Percentiles rank a stretch among this genome's conserved stretches.
Evolutionary conservation across 495 filamentous ascomycete genomes (phyloP).

Genomic region (Polyplosphaeria fusca): DNA sequence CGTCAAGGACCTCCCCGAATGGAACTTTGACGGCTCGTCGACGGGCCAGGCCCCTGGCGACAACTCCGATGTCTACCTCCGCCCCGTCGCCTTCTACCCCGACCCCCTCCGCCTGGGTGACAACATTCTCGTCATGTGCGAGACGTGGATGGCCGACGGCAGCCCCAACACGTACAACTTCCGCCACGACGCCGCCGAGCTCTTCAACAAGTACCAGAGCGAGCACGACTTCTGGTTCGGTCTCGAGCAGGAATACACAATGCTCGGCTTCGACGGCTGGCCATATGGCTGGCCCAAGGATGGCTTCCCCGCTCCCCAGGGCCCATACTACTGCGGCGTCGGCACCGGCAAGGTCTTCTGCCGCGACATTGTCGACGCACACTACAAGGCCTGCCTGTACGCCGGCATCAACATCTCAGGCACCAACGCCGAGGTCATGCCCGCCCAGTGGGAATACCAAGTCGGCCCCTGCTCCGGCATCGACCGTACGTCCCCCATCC

Average conservation of each 20-base stretch:
- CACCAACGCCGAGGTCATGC: conserved; percentile 99
- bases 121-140: conserved; percentile 91
- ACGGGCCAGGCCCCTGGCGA: conserved; percentile 91
- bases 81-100: conserved; percentile 83
- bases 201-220: conserved; percentile 84
- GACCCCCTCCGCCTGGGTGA: conserved; percentile 79
- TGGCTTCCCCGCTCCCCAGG: conserved; percentile 95
- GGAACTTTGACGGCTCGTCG: conserved; percentile 99
- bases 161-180: conserved; percentile 98
- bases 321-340: conserved; percentile 99
- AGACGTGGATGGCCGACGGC: conserved; percentile 96
- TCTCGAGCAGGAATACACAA: conserved; percentile 96
- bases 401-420: conserved; percentile 91
- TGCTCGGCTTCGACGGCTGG: conserved; percentile 80
- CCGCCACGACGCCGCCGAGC: conserved; percentile 75
- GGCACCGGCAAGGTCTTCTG: conserved; percentile 96
- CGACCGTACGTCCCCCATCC: conserved; percentile 54
- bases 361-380: conserved; percentile 96
- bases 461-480: conserved; percentile 93
- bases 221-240: conserved; percentile 92
- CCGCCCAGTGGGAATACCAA: conserved; percentile 99
- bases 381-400: conserved; percentile 96
- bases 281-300: conserved; percentile 95
- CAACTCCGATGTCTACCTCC: conserved; percentile 97
- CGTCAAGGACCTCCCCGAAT: conserved; percentile 86